Evolutionary conservation across 140 eudicot genomes (phyloP).

Genomic region (Erigeron philadelphicus): DNA sequence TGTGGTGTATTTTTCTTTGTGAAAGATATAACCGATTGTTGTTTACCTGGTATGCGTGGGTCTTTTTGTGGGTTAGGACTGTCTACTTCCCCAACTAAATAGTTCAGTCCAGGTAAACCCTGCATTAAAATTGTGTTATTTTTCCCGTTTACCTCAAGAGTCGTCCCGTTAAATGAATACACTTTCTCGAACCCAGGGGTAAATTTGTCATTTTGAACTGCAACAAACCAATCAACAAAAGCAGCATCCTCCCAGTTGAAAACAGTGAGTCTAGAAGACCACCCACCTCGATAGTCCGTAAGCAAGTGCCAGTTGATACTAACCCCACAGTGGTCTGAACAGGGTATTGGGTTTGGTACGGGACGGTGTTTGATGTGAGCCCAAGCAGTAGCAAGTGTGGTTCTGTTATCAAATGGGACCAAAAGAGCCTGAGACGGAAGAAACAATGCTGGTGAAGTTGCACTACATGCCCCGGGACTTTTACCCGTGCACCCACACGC

Average conservation of each 20-base stretch:
- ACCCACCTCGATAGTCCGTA: conserved; percentile 14
- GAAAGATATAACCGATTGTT: conserved; percentile 79
- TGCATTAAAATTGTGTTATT: conserved; percentile 18
- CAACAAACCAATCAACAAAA: conserved; percentile 19
- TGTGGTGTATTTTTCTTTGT: conserved; percentile 43
- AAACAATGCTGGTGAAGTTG: conserved; percentile 41
- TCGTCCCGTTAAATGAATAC: conserved; percentile 13
- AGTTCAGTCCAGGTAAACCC: conserved; percentile 14
- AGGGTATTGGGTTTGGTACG: conserved; percentile 14
- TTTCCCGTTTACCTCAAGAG: conserved; percentile 13
- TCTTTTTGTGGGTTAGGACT: conserved; percentile 24
- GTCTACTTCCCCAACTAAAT: conserved; percentile 14
- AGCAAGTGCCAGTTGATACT: conserved; percentile 18
- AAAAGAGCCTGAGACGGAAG: conserved; percentile 18
- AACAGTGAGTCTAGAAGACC: conserved; percentile 13
- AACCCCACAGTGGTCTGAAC: conserved; percentile 19
- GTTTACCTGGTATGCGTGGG: conserved; percentile 83
- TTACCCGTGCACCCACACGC: conserved; percentile 70
- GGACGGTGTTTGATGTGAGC: conserved; percentile 11
- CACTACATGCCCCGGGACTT: conserved; percentile 29
- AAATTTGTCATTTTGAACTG: conserved; percentile 18
- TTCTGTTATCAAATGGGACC: conserved; percentile 15
- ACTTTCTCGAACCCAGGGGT: conserved; percentile 12
- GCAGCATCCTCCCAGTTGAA: conserved; percentile 23
- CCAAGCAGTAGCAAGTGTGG: conserved; percentile 20